These are phyloP conservation scores for Gossypium bickii DNA, from an alignment of 345 rosid genomes.

Conservation along the genomic window DNA sequence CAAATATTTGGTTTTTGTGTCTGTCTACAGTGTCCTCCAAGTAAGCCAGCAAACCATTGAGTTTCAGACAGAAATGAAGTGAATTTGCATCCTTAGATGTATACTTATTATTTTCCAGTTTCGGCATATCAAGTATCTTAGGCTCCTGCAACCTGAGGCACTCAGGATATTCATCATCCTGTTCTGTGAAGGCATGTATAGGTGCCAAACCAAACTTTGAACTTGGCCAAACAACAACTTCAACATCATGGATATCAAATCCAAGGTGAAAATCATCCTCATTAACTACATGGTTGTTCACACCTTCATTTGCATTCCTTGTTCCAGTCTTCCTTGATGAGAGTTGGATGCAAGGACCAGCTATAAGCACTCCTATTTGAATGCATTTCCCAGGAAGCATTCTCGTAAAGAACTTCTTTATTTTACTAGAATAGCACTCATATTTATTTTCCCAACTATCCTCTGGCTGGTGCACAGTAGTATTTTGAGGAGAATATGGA, in stretches of 20 bases:
- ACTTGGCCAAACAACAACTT: slow-evolving; percentile 59
- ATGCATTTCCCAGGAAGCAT: slow-evolving; percentile 61
- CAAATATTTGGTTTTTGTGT: slow-evolving; percentile 42
- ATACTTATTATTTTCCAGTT: slow-evolving; percentile 51
- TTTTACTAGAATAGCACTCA: slow-evolving; percentile 31
- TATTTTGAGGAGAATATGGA: slow-evolving; percentile 27
- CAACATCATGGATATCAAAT: slow-evolving; percentile 64
- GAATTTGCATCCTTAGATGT: slow-evolving; percentile 46
- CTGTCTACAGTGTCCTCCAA: slow-evolving; percentile 40
- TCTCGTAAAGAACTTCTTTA: slow-evolving; percentile 42
- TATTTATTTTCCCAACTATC: slow-evolving; percentile 34
- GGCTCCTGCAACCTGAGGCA: slow-evolving; percentile 44
- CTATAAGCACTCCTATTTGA: slow-evolving; percentile 61
- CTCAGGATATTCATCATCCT: slow-evolving; percentile 40
- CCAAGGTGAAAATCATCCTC: slow-evolving; percentile 42
- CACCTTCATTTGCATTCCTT: slow-evolving; percentile 21
- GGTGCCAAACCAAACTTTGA: slow-evolving; percentile 36
- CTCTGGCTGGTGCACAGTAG: slow-evolving; percentile 30
- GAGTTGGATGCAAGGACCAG: slow-evolving; percentile 61
- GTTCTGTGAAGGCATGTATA: slow-evolving; percentile 28
- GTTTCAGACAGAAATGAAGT: slow-evolving; percentile 44
- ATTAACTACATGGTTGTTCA: slow-evolving; percentile 21
- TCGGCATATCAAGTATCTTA: slow-evolving; percentile 40
- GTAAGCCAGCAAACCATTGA: slow-evolving; percentile 60
- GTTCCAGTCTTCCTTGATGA: slow-evolving; percentile 40